Base-by-base conservation (phyloP, 2,329 filamentous ascomycete species). In the Nannizzia gypsea region DNA sequence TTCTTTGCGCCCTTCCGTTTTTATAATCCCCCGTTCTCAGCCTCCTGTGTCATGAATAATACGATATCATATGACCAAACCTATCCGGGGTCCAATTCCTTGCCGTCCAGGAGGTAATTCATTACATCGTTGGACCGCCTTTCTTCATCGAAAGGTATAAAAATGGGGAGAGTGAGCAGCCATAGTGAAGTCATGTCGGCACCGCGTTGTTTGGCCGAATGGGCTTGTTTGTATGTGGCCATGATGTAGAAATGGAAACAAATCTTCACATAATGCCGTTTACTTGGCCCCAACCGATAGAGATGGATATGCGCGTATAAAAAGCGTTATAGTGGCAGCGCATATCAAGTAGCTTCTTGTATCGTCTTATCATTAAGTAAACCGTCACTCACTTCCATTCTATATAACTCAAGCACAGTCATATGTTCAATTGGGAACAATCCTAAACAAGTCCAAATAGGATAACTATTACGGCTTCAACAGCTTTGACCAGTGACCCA, bases 401-500 rank as follows among this genome's bases (percentile, higher is more conserved):
- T 20, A 44, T 42, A 34, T 36, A 36, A 36, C 13, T 13, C 9
- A 36, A 36, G 31, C 31, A 36, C 31, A 11, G 9, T 1, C 31
- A 8, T 36, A 36, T 36, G 9, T 36, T 36, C 31, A 36, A 3
- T 36, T 36, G 31, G 3, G 9, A 46, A 20, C 11, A 9, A 4
- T 20, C 42, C 56, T 38, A 62, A 26, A 42, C 40, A 22, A 59
- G 42, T 22, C 65, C 64, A 59, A 73, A 74, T 48, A 75, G 64
- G 48, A 68, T 66, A 54, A 66, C 64, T 13, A 74, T 61, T 17
- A 73, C 68, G 52, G 70, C 71, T 54, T 72, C 67, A 8, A 68
- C 69, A 20, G 73, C 73, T 24, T 67, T 67, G n/a, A 73, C 56
- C 58, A 76, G 67, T 5, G 65, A 62, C 57, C 69, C 66, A 40